phyloP scores from a whole-genome alignment of 805 yeast genomes.

The Wickerhamiella lipophila region DNA sequence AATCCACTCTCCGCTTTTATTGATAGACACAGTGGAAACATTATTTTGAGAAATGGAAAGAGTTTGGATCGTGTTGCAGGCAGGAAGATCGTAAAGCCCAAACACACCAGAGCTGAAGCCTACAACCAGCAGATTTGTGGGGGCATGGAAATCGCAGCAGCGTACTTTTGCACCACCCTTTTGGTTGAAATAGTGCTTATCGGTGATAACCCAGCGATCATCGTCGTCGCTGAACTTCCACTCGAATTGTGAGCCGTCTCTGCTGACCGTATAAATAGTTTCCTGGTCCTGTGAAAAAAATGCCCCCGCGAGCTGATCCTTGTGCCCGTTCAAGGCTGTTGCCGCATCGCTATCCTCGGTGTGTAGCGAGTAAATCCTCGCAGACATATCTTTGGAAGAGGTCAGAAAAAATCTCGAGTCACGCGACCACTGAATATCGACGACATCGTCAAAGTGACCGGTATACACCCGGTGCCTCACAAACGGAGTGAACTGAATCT shows the following conservation, averaged over 20 bases:
- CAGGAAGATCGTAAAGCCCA: constrained; percentile 67
- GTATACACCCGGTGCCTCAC: constrained; percentile 80
- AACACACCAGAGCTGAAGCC: constrained; percentile 88
- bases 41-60: constrained; percentile 85
- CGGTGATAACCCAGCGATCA: constrained; percentile 62
- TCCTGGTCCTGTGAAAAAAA: constrained; percentile 84
- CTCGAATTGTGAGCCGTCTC: constrained; percentile 84
- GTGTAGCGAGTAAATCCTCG: constrained; percentile 66
- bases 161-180: constrained; percentile 40
- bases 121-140: constrained; percentile 59
- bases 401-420: constrained; percentile 83
- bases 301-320: constrained; percentile 77
- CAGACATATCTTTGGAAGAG: constrained; percentile 80
- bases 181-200: constrained; percentile 61
- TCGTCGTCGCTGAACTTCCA: constrained; percentile 61
- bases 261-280: constrained; percentile 76
- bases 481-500: constrained; percentile 91
- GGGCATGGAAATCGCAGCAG: constrained; percentile 74
- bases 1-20: constrained; percentile 87
- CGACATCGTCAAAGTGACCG: constrained; percentile 79
- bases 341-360: constrained; percentile 63
- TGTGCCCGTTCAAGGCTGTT: constrained; percentile 81
- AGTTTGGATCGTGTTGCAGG: constrained; percentile 45
- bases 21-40: constrained; percentile 68
- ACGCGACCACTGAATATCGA: constrained; percentile 71